Evolutionary conservation across 2,329 filamentous ascomycete genomes (phyloP).

Genomic region (Ploettnerulaceae sp.): DNA sequence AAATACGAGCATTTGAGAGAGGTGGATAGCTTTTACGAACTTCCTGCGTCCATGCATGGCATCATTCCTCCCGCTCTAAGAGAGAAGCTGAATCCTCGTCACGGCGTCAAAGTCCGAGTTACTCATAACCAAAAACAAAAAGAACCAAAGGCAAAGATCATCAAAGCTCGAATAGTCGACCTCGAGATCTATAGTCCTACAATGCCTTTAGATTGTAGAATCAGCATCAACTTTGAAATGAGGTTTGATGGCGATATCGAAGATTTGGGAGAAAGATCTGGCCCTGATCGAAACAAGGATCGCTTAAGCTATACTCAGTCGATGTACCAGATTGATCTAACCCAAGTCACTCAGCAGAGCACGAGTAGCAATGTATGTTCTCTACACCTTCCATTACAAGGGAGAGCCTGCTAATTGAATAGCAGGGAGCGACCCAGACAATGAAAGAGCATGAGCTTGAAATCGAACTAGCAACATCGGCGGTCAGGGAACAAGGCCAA

Average conservation of each 20-base stretch:
- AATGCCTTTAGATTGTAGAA: slow-evolving; percentile 78
- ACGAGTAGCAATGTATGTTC: slow-evolving; percentile 39
- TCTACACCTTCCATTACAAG: not conserved
- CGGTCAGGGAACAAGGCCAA: slow-evolving; percentile 62
- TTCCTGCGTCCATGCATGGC: slow-evolving; percentile 54
- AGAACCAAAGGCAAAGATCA: slow-evolving; percentile 71
- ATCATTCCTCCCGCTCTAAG: slow-evolving; percentile 61
- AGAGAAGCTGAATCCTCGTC: slow-evolving; percentile 52
- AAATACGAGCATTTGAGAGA: slow-evolving; percentile 80
- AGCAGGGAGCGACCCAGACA: slow-evolving; percentile 24
- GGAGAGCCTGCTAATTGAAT: slow-evolving; percentile 2
- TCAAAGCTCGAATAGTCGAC: slow-evolving; percentile 86
- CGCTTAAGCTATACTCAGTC: slow-evolving; percentile 86
- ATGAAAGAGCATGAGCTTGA: slow-evolving; percentile 78
- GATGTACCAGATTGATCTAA: slow-evolving; percentile 85
- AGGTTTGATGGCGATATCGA: slow-evolving; percentile 67
- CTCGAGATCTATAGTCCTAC: slow-evolving; percentile 80
- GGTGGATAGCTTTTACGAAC: slow-evolving; percentile 76
- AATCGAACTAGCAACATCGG: slow-evolving; percentile 62
- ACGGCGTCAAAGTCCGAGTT: slow-evolving; percentile 62
- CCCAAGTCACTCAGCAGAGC: slow-evolving; percentile 89
- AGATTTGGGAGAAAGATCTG: slow-evolving; percentile 37
- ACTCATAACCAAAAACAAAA: slow-evolving; percentile 70
- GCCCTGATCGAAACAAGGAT: slow-evolving; percentile 74
- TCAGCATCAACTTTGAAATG: slow-evolving; percentile 95